Evolutionary conservation across 495 filamentous ascomycete species (phyloP).

Genomic region (Aspergillus funiculosus): DNA sequence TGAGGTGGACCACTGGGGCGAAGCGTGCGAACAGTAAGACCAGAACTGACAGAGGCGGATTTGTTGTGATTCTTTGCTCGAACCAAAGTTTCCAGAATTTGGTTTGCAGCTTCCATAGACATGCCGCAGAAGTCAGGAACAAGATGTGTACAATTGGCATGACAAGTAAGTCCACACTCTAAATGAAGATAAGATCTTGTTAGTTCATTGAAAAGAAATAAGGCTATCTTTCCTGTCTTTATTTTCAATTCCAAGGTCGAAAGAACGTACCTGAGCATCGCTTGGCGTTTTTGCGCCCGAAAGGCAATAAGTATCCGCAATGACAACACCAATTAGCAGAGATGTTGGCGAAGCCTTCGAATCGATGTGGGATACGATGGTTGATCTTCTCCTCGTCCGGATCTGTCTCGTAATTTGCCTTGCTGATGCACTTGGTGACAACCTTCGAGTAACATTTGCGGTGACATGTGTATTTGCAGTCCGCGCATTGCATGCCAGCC

Average conservation of each 20-base stretch:
- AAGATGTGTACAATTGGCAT: conserved; percentile 86
- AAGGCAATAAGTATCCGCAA: conserved; percentile 94
- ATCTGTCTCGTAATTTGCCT: conserved; percentile 95
- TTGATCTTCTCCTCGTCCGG: conserved; percentile 99
- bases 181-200: conserved; percentile 11
- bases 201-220: conserved; percentile 12
- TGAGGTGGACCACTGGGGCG: conserved; percentile 49
- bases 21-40: conserved; percentile 61
- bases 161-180: conserved; percentile 91
- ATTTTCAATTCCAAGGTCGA: too few relatives aligned
- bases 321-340: conserved; percentile 99
- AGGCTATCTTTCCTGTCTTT: too few relatives aligned
- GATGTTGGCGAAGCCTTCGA: conserved; percentile 89
- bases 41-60: conserved; percentile 43
- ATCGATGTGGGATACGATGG: conserved; percentile 96
- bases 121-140: conserved; percentile 99
- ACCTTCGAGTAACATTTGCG: conserved; percentile 93
- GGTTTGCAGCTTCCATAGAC: conserved; percentile 95
- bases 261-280: conserved; percentile 88
- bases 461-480: conserved; percentile 99
- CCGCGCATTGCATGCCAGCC: conserved; percentile 96
- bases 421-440: conserved; percentile 99
- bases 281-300: conserved; percentile 88
- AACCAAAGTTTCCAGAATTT: conserved; percentile 61
- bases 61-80: conserved; percentile 44